phyloP scores from a whole-genome alignment of 257 asterid genomes.

The Penstemon newberryi region DNA sequence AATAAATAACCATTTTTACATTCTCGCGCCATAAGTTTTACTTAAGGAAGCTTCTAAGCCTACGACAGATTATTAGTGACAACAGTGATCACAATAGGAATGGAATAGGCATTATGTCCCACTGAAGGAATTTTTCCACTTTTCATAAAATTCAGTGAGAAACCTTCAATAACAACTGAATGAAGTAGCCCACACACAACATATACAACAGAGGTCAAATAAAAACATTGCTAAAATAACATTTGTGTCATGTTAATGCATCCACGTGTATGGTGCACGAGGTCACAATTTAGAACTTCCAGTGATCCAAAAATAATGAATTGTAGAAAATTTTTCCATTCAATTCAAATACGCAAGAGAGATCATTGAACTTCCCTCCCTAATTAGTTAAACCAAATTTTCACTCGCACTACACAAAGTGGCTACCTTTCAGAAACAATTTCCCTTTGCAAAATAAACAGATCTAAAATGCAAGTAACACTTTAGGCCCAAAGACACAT shows the following conservation, averaged over 20 bases:
- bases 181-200: neutral
- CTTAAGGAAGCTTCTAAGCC: neutral
- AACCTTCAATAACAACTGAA: neutral
- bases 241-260: too few species aligned
- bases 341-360: neutral
- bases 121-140: neutral
- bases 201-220: neutral
- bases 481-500: neutral
- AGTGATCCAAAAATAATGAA: neutral
- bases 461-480: neutral
- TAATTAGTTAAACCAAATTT: neutral
- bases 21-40: neutral
- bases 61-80: neutral
- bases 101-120: neutral
- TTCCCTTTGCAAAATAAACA: neutral
- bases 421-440: too few species aligned
- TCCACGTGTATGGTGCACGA: neutral
- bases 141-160: neutral
- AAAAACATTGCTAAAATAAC: too few species aligned
- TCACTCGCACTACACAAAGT: too few species aligned
- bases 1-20: conserved; percentile 4
- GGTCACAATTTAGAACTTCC: neutral
- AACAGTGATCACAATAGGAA: neutral
- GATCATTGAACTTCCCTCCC: neutral
- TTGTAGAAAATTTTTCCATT: neutral